Evolutionary conservation across 257 asterid genomes (phyloP).

Genomic region (Ilex asprella): DNA sequence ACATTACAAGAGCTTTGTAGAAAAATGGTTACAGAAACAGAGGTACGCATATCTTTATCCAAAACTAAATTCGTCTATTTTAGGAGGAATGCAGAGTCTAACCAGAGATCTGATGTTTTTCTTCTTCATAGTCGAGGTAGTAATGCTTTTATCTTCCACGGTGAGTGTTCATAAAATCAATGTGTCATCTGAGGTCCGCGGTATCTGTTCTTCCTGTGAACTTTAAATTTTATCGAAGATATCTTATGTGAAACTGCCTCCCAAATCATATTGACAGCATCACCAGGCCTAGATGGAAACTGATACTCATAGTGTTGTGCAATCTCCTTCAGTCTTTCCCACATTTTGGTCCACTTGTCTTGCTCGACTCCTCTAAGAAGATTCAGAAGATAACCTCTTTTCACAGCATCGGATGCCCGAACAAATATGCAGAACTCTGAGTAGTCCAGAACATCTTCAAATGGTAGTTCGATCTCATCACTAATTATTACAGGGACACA

Average conservation of each 20-base stretch:
- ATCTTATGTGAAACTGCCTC: constrained; percentile 55
- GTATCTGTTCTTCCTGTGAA: constrained; percentile 55
- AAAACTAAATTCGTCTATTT: too few relatives aligned
- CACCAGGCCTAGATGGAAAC: constrained; percentile 49
- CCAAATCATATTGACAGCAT: constrained; percentile 97
- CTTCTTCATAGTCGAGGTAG: too few relatives aligned
- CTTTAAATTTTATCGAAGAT: constrained; percentile 24
- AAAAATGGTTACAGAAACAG: too few relatives aligned
- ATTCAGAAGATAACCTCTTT: constrained; percentile 56
- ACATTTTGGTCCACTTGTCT: constrained; percentile 66
- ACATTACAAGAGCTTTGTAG: too few relatives aligned
- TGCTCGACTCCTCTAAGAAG: constrained; percentile 48
- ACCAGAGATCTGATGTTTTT: too few relatives aligned
- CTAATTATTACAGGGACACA: constrained; percentile 90
- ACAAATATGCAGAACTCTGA: constrained; percentile 67
- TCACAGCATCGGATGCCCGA: constrained; percentile 47
- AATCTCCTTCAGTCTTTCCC: constrained; percentile 51
- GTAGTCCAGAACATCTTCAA: constrained; percentile 65
- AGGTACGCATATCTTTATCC: too few relatives aligned
- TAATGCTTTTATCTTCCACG: neutral
- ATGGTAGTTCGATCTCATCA: constrained; percentile 81
- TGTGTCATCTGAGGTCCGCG: constrained; percentile 23
- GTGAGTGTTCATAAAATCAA: neutral
- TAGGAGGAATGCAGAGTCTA: too few relatives aligned
- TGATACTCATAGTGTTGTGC: constrained; percentile 54